Conservation (phyloP, 495 filamentous ascomycete genomes). For the Aspergillus steynii region DNA sequence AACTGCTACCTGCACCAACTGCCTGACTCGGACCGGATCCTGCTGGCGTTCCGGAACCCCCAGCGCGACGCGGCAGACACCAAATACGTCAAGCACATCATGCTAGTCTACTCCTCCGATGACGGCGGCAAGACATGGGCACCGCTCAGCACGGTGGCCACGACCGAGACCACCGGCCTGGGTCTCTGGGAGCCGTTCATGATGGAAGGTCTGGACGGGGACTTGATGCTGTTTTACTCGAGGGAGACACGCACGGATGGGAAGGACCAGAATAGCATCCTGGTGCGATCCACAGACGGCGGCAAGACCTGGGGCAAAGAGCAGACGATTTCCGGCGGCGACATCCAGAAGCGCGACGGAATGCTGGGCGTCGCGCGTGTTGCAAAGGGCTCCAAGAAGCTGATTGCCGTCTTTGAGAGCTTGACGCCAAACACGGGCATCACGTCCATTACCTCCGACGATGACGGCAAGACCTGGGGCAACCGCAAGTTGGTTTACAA, state of each 20-base stretch:
- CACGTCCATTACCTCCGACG: constrained; percentile 8
- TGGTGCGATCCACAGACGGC: constrained; percentile 4
- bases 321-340: constrained; percentile 11
- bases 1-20: constrained; percentile 15
- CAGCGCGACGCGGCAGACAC: constrained; percentile 1
- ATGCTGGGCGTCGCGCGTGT: constrained; percentile 10
- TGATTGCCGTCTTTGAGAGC: constrained; percentile 12
- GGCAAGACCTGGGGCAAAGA: constrained; percentile 13
- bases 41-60: constrained; percentile 10
- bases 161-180: constrained; percentile 1
- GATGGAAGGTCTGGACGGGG: constrained; percentile 8
- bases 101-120: constrained; percentile 3
- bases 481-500: constrained; percentile 8
- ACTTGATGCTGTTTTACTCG: constrained; percentile 12
- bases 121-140: constrained; percentile 7
- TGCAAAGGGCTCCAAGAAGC: background rate
- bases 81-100: constrained; percentile 9
- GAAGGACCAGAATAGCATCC: constrained; percentile 10
- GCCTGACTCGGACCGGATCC: constrained; percentile 10
- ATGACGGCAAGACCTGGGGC: constrained; percentile 12
- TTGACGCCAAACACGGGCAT: constrained; percentile 9
- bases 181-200: constrained; percentile 10
- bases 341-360: constrained; percentile 11
- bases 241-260: constrained; percentile 11
- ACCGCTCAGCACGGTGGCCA: constrained; percentile 8